Evolutionary conservation across 345 rosid genomes (phyloP).

Genomic region (Geranium brycei): DNA sequence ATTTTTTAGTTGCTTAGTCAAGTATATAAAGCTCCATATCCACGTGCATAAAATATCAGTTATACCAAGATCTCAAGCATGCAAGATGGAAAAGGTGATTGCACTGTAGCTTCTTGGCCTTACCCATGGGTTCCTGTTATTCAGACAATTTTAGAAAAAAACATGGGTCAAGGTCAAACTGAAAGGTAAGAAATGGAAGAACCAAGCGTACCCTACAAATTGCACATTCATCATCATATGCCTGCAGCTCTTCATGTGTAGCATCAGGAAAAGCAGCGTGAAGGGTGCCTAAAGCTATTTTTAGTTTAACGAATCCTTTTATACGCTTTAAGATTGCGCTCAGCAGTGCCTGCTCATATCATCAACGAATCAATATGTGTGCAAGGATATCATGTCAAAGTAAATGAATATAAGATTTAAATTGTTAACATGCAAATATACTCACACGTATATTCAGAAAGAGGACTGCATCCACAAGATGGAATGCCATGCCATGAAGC

Average conservation of each 20-base stretch:
- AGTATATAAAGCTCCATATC: not conserved
- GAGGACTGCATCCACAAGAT: slow-evolving; percentile 80
- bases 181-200: not conserved
- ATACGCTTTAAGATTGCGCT: slow-evolving; percentile 82
- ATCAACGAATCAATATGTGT: not conserved
- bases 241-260: slow-evolving; percentile 67
- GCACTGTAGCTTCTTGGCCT: slow-evolving; percentile 86
- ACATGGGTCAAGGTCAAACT: not conserved
- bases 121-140: slow-evolving; percentile 97
- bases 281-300: slow-evolving; percentile 73
- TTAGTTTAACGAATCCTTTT: slow-evolving; percentile 72
- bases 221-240: slow-evolving; percentile 97
- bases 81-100: slow-evolving; percentile 91
- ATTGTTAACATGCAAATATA: slow-evolving; percentile 10
- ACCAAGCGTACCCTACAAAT: slow-evolving; percentile 73
- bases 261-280: slow-evolving; percentile 99
- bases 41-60: not conserved
- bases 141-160: slow-evolving; percentile 12
- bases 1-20: slow-evolving; percentile 4
- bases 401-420: not conserved
- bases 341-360: slow-evolving; percentile 63
- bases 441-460: slow-evolving; percentile 86
- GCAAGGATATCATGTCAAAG: not conserved
- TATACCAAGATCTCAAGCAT: slow-evolving; percentile 96
- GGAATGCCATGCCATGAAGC: slow-evolving; percentile 94